Conservation (phyloP, 257 asterid genomes). For the Solanum piurae region DNA sequence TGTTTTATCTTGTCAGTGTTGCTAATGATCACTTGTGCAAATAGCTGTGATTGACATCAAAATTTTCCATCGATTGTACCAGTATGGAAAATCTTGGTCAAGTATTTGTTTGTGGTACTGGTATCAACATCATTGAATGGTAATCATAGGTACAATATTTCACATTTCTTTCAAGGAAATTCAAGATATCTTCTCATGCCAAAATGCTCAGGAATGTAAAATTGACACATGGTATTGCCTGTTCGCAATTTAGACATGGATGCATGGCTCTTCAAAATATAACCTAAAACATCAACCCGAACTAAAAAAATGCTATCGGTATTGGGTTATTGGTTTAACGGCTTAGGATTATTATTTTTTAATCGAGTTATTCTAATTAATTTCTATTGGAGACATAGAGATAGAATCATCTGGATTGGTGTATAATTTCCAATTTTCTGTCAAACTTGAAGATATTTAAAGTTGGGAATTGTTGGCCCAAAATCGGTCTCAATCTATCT, state of each 20-base stretch:
- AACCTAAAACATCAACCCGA: no score
- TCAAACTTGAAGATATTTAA: background rate
- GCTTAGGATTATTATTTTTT: no score
- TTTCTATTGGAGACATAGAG: background rate
- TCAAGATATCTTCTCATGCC: background rate
- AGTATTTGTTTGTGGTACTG: background rate
- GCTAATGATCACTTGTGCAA: conserved; percentile 17
- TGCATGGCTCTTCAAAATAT: background rate
- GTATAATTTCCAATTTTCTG: background rate
- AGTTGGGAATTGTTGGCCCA: no score
- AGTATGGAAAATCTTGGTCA: background rate
- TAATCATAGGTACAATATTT: background rate
- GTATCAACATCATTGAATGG: background rate
- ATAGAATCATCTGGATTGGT: background rate
- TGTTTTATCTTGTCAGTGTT: conserved; percentile 65
- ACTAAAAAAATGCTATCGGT: background rate
- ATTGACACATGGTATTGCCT: background rate
- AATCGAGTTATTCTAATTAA: background rate
- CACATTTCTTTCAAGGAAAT: background rate
- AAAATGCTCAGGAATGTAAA: background rate
- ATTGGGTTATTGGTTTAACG: background rate
- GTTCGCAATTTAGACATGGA: background rate
- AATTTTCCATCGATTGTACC: background rate
- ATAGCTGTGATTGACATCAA: background rate
- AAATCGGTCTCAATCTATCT: no score